Conservation (phyloP, 495 filamentous ascomycete species). For the Apiosordaria backusii region DNA sequence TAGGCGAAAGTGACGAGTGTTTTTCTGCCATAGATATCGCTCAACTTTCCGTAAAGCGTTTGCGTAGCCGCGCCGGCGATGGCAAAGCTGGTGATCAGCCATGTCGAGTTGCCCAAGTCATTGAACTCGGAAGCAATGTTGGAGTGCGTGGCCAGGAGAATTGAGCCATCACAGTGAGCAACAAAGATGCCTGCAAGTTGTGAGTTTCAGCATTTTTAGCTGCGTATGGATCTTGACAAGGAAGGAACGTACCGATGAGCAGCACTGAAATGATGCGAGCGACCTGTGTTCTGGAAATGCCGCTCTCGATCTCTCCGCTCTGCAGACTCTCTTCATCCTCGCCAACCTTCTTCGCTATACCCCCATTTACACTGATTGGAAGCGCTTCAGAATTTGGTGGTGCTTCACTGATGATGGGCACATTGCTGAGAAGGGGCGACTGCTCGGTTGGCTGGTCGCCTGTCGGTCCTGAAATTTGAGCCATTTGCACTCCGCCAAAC, state of each 20-base stretch:
- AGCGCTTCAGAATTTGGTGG: constrained; percentile 4
- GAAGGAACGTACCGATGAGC: constrained; percentile 26
- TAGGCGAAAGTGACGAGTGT: constrained; percentile 40
- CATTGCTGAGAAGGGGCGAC: constrained; percentile 14
- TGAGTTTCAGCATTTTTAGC: not conserved
- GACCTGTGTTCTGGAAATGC: constrained; percentile 8
- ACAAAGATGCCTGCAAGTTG: constrained; percentile 56
- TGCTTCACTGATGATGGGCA: not conserved
- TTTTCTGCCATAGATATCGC: constrained; percentile 50
- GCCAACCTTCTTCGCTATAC: not conserved
- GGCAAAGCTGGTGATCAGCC: constrained; percentile 64
- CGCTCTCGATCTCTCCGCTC: constrained; percentile 3
- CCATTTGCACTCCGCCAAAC: not conserved
- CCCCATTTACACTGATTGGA: not conserved
- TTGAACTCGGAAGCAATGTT: constrained; percentile 66
- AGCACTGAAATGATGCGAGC: constrained; percentile 28
- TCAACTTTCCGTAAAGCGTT: constrained; percentile 48
- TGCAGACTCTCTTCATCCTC: constrained; percentile 22
- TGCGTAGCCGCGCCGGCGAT: constrained; percentile 60
- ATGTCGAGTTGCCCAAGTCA: constrained; percentile 55
- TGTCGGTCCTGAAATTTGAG: constrained; percentile 1
- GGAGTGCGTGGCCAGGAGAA: constrained; percentile 60
- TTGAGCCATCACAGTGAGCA: constrained; percentile 57
- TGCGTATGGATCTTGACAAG: not conserved
- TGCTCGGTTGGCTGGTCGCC: constrained; percentile 12